Evolutionary conservation across 2,329 filamentous ascomycete genomes (phyloP), one percentile per base, ranked within the genome.

Genomic region (Talaromyces sp.): DNA sequence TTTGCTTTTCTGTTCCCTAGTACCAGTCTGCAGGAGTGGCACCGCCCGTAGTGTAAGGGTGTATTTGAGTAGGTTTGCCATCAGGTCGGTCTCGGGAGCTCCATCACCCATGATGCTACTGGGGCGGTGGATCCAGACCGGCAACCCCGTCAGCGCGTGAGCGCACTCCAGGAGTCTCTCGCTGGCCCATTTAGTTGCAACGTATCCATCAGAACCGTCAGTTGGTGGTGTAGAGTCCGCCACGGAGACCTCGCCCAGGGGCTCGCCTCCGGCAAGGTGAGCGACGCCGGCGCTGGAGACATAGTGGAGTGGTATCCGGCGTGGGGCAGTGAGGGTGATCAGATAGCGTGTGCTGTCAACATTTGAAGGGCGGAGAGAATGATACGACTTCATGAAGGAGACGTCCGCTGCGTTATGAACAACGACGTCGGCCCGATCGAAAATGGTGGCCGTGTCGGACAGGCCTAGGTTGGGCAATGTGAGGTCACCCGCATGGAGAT

Each of bases 321-420:
- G 61, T 6, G 39, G 22, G 0, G 63, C 21, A 11, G 63, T 62
- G 13, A 69, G 37, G 3, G 46, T 33, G 3, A 60, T 60, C 0
- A 75, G 53, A 13, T 63, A 59, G 25, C 61, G 61, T 2, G 66
- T 71, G 0, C 69, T 63, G 0, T 39, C 25, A 2, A 70, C 39
- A 54, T 73, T 75, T 1, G 62, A 21, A 1, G 46, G 3, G 1
- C 64, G 63, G 1, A 75, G 61, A 2, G 55, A 51, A 2, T 57
- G 48, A 58, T 73, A 75, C 13, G 50, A 62, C 17, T 73, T 66
- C 53, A 65, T 43, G 53, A 63, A 67, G 0, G 65, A 68, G 11
- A 64, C 60, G n/a, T 75, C 71, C 17, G 78, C 77, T 4, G 76
- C 81, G 54, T 70, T 74, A 66, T 84, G 86, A 22, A 88, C 78